Conservation (phyloP, 1,139 yeast genomes). For the Geotrichum citri-aurantii region DNA sequence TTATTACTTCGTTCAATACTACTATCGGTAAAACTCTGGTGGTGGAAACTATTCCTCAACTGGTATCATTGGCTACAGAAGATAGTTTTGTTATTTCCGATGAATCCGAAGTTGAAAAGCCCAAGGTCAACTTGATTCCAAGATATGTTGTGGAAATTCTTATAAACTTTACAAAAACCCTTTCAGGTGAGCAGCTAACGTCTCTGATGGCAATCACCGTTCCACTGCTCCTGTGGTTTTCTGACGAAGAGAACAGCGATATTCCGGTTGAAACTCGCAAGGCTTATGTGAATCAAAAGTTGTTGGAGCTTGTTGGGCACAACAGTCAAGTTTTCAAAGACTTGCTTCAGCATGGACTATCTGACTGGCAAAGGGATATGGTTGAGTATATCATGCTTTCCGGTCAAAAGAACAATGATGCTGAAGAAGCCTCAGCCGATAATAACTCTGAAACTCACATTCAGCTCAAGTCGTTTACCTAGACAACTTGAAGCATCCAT, state of each 20-base stretch:
- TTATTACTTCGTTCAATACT: conserved; percentile 40
- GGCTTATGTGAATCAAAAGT: conserved; percentile 46
- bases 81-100: conserved; percentile 18
- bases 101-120: background rate
- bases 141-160: conserved; percentile 53
- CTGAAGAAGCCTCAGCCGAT: conserved; percentile 17
- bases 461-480: conserved; percentile 29
- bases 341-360: conserved; percentile 38
- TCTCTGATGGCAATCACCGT: conserved; percentile 40
- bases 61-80: conserved; percentile 32
- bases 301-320: conserved; percentile 47
- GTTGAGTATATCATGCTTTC: conserved; percentile 26
- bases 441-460: conserved; percentile 27
- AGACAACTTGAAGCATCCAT: background rate
- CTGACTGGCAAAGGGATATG: conserved; percentile 26
- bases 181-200: conserved; percentile 33
- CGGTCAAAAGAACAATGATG: background rate
- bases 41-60: conserved; percentile 40
- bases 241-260: conserved; percentile 28
- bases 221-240: conserved; percentile 47
- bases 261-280: conserved; percentile 30
- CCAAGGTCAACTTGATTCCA: conserved; percentile 18
- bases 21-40: conserved; percentile 30
- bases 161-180: conserved; percentile 43
- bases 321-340: conserved; percentile 51